Evolutionary conservation across 441 rosid species (phyloP), one percentile per base, ranked within the genome.

Genomic region (Bruguiera hainesii): DNA sequence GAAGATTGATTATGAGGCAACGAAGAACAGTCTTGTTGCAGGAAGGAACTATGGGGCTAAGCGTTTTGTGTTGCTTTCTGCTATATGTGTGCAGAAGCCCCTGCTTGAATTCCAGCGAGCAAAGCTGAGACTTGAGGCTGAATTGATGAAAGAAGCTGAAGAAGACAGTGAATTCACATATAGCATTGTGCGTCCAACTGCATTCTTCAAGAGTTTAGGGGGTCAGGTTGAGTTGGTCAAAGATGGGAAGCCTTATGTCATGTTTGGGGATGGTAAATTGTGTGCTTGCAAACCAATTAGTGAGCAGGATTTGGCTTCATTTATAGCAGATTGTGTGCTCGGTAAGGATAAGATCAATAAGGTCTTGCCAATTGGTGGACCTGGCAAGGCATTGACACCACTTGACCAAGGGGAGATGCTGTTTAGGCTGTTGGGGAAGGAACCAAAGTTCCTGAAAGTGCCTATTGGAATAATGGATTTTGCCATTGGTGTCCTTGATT

Each of bases 271-370:
- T 65, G 98, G 98, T 49, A 89, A 79, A 76, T 79, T 91, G 48
- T 88, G 96, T 65, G 98, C 98, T 68, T 91, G 98, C 65, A 91
- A 94, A 75, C 98, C 96, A 0, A 94, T 91, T 23, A 89, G 96
- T n/a, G 97, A 93, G 72, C 76, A 73, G 52, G 96, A 91, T 80
- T 69, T 93, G 71, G 98, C 97, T 19, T 77, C 96, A 0, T 91
- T 89, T 31, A 87, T 91, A 0, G 82, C 93, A 0, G 95, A 93
- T 67, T 93, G 97, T 35, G 88, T 89, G 28, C 63, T 93, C 85
- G 80, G 84, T 53, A 87, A 85, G 80, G 85, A 85, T 64, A 88
- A 87, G 77, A 75, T 84, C 64, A 94, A 89, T 74, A 81, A 72
- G 71, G 76, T 88, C 31, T 75, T 94, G 80, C 98, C 98, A 2